phyloP scores from a whole-genome alignment of 495 filamentous ascomycete genomes.

The Trichoderma orchidacearum region DNA sequence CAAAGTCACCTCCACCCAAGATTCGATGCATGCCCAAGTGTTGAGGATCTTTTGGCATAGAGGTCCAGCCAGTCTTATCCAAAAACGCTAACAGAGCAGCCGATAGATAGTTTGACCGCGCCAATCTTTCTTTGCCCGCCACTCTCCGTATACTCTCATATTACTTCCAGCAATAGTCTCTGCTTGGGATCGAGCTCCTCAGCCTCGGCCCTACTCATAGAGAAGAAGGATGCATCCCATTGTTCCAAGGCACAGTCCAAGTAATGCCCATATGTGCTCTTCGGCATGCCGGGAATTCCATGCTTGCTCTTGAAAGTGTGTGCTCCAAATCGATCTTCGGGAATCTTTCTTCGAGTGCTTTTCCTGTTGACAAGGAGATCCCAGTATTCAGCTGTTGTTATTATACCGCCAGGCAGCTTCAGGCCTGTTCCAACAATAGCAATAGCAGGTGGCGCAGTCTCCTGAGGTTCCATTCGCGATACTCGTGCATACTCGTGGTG shows the following conservation, averaged over 20 bases:
- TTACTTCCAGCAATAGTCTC: slow-evolving; percentile 34
- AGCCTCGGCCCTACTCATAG: slow-evolving; percentile 24
- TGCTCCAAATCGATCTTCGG: not conserved
- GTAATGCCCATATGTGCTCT: slow-evolving; percentile 18
- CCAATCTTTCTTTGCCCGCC: slow-evolving; percentile 31
- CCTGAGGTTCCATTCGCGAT: not conserved
- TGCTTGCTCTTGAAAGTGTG: not conserved
- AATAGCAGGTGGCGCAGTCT: not conserved
- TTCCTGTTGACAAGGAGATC: slow-evolving; percentile 1
- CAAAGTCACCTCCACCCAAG: slow-evolving; percentile 18
- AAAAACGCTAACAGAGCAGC: slow-evolving; percentile 29
- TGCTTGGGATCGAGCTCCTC: slow-evolving; percentile 39
- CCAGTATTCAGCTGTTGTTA: slow-evolving; percentile 1
- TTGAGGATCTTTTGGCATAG: slow-evolving; percentile 15
- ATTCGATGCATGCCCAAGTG: slow-evolving; percentile 10
- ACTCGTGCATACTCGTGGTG: too few relatives aligned
- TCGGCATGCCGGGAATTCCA: not conserved
- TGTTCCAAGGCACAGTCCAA: slow-evolving; percentile 21
- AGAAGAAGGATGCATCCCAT: slow-evolving; percentile 25
- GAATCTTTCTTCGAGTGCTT: not conserved
- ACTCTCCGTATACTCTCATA: slow-evolving; percentile 28
- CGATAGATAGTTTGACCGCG: slow-evolving; percentile 29
- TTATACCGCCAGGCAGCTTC: slow-evolving; percentile 1
- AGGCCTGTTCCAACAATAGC: slow-evolving; percentile 5
- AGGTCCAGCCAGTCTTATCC: slow-evolving; percentile 24